Evolutionary conservation across 495 filamentous ascomycete genomes (phyloP), one percentile per base, ranked within the genome.

Genomic region (Talaromyces borbonicus): DNA sequence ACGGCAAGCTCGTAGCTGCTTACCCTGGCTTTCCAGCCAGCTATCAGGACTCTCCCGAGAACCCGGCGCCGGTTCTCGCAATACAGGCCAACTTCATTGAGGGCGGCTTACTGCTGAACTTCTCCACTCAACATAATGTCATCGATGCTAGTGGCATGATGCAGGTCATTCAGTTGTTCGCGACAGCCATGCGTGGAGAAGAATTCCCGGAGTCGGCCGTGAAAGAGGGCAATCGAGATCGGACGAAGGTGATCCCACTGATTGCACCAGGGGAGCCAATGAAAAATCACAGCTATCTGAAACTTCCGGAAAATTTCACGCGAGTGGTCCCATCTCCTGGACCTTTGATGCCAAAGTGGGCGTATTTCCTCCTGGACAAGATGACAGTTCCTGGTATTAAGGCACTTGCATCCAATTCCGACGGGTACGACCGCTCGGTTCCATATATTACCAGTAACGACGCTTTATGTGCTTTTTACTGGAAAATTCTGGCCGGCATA

Each of bases 401-500:
- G 35, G 46, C 50, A 2, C 47, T 57, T 27, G 60, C 52, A 6
- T 42, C 42, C 19, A 36, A 27, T 8, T n/a, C n/a, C n/a, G n/a
- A n/a, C n/a, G n/a, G n/a, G n/a, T n/a, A n/a, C n/a, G n/a, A n/a
- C n/a, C 20, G n/a, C 1, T 46, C 49, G 12, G 31, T 48, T 8
- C 32, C 53, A 30, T 56, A 35, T 31, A 41, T 71, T 31, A 72
- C 71, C 5, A 69, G 62, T 5, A 69, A 79, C 52, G 77, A 80
- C 47, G 63, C 68, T 9, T 56, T 80, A 5, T 73, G 56, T 14
- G 71, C 74, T 9, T 72, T 75, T 23, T 51, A 72, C 46, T 73
- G 67, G 69, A 50, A 68, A 46, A 52, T 57, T 8, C 18, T 70
- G 4, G 55, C 48, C 29, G 25, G 24, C 11, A 42, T 55, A 5